These are phyloP conservation scores for Cadophora gregata DNA, from an alignment of 2,329 filamentous ascomycete genomes.

Conservation along the genomic window DNA sequence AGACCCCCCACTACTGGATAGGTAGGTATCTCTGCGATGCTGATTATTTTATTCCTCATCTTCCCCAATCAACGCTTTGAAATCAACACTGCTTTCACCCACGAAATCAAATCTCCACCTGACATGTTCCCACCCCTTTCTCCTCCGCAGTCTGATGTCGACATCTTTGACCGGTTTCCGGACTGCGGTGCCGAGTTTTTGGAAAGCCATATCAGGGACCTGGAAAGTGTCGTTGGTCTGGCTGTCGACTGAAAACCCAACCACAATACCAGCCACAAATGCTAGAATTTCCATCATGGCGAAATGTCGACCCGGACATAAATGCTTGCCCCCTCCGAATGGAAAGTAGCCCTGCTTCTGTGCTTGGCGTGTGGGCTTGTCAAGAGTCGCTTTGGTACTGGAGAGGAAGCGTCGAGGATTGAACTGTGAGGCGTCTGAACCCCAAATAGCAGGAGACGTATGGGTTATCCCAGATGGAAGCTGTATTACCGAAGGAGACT, in stretches of 20 bases:
- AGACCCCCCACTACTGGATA: background rate
- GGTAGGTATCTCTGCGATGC: background rate
- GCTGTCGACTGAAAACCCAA: slow-evolving; percentile 40
- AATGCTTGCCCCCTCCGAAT: slow-evolving; percentile 49
- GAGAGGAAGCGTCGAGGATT: slow-evolving; percentile 50
- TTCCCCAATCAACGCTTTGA: slow-evolving; percentile 20
- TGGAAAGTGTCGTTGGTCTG: background rate
- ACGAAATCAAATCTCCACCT: slow-evolving; percentile 35
- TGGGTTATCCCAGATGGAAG: slow-evolving; percentile 53
- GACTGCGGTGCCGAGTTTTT: slow-evolving; percentile 38
- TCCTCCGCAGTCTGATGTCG: slow-evolving; percentile 30
- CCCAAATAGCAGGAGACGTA: slow-evolving; percentile 50
- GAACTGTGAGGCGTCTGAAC: slow-evolving; percentile 49
- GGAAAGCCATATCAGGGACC: slow-evolving; percentile 31
- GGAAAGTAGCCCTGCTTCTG: slow-evolving; percentile 46
- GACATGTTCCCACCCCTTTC: slow-evolving; percentile 37
- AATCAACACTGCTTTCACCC: slow-evolving; percentile 25
- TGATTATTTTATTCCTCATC: background rate
- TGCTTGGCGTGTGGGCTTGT: slow-evolving; percentile 28
- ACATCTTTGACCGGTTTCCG: slow-evolving; percentile 38
- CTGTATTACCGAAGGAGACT: slow-evolving; percentile 51
- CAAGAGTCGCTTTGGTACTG: slow-evolving; percentile 30
- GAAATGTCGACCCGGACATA: slow-evolving; percentile 50
- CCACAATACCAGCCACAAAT: slow-evolving; percentile 44
- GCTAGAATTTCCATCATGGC: slow-evolving; percentile 49